A percentile compares a stretch with the other conserved stretches of the same genome.
Conservation (phyloP, 2,329 filamentous ascomycete genomes). For the Graphiopsis chlorocephala region DNA sequence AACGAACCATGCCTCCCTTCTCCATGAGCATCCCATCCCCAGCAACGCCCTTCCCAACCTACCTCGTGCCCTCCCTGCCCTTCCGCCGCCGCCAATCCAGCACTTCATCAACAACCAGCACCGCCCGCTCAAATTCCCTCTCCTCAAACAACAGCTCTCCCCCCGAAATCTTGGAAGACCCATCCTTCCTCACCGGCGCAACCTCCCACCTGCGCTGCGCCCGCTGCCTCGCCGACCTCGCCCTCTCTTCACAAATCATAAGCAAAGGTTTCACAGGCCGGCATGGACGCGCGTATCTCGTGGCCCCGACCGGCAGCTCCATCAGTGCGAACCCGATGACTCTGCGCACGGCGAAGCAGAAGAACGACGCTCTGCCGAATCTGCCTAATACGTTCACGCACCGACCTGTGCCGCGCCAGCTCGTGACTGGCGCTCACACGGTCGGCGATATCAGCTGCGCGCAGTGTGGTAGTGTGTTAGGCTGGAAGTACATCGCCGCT, state of each 20-base stretch:
- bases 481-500: slow-evolving; percentile 64
- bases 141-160: slow-evolving; percentile 15
- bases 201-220: slow-evolving; percentile 58
- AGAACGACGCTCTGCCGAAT: slow-evolving; percentile 33
- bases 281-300: slow-evolving; percentile 63
- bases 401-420: slow-evolving; percentile 55
- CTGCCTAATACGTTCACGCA: slow-evolving; percentile 60
- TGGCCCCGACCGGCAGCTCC: slow-evolving; percentile 45
- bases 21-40: slow-evolving; percentile 30
- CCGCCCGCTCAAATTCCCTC: slow-evolving; percentile 32
- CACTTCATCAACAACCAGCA: slow-evolving; percentile 37
- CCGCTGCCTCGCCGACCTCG: slow-evolving; percentile 58
- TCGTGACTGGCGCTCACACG: slow-evolving; percentile 62
- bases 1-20: slow-evolving; percentile 22
- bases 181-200: slow-evolving; percentile 45
- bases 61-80: slow-evolving; percentile 48
- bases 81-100: slow-evolving; percentile 47
- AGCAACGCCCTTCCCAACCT: slow-evolving; percentile 49
- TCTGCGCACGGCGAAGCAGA: slow-evolving; percentile 24
- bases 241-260: slow-evolving; percentile 57
- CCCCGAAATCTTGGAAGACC: slow-evolving; percentile 15
- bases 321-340: slow-evolving; percentile 20
- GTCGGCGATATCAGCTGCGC: slow-evolving; percentile 60
- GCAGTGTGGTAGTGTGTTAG: slow-evolving; percentile 55
- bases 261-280: slow-evolving; percentile 49